Evolutionary conservation across 2,329 filamentous ascomycete genomes (phyloP).

Genomic region (Xylaria hypoxylon): DNA sequence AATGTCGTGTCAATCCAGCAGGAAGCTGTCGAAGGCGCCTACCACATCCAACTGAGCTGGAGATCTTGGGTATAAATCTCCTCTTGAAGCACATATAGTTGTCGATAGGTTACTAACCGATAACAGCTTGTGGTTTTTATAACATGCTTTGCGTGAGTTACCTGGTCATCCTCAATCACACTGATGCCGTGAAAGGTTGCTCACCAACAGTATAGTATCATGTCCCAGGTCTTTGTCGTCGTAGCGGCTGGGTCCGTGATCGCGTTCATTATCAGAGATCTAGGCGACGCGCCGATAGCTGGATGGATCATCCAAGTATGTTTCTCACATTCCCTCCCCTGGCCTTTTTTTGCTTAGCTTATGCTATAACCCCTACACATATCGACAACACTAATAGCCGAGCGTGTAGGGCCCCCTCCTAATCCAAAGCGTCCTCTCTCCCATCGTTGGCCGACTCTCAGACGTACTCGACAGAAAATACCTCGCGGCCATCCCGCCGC

Average conservation of each 20-base stretch:
- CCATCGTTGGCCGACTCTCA: slow-evolving; percentile 66
- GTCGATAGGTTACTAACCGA: neutral
- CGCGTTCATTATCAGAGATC: slow-evolving; percentile 65
- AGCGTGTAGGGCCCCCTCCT: slow-evolving; percentile 63
- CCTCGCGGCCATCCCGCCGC: slow-evolving; percentile 62
- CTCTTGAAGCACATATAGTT: neutral
- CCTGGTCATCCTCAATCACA: neutral
- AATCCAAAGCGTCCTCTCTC: slow-evolving; percentile 68
- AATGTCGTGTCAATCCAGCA: slow-evolving; percentile 47
- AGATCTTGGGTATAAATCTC: slow-evolving; percentile 60
- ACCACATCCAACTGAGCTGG: slow-evolving; percentile 64
- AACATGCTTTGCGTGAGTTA: slow-evolving; percentile 60
- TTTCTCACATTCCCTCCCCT: neutral
- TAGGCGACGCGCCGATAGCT: slow-evolving; percentile 61
- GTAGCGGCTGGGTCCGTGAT: slow-evolving; percentile 67
- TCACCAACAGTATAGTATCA: slow-evolving; percentile 52
- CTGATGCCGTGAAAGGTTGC: neutral
- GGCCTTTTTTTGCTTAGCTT: neutral
- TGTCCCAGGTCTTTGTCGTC: slow-evolving; percentile 67
- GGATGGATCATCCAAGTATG: slow-evolving; percentile 67
- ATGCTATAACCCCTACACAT: neutral
- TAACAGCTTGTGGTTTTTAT: slow-evolving; percentile 55
- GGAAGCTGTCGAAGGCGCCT: slow-evolving; percentile 49
- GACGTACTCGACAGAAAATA: slow-evolving; percentile 68
- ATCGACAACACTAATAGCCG: neutral